phyloP scores from a whole-genome alignment of 2,329 filamentous ascomycete species.

The Tolypocladium paradoxum region DNA sequence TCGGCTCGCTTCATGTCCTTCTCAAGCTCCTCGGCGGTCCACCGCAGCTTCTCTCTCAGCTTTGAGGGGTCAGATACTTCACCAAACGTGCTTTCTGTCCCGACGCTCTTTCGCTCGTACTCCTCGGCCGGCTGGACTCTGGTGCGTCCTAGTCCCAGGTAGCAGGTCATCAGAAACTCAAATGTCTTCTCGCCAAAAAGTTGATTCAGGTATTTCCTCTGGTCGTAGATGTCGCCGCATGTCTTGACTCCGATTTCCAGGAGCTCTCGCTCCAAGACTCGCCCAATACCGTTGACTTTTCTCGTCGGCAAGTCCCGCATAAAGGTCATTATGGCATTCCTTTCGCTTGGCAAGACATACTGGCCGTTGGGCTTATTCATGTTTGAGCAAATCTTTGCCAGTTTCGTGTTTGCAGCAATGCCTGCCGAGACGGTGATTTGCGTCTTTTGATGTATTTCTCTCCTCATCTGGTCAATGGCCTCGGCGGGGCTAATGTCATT shows the following conservation, averaged over 20 bases:
- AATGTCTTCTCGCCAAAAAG: slow-evolving; percentile 90
- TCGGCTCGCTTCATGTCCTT: slow-evolving; percentile 70
- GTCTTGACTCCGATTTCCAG: slow-evolving; percentile 78
- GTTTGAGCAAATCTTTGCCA: slow-evolving; percentile 94
- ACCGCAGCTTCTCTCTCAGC: slow-evolving; percentile 67
- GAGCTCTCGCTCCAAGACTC: slow-evolving; percentile 86
- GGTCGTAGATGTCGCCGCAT: slow-evolving; percentile 74
- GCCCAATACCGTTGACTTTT: slow-evolving; percentile 90
- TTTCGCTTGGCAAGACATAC: slow-evolving; percentile 62
- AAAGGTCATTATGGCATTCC: slow-evolving; percentile 68
- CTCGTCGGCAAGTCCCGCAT: slow-evolving; percentile 75
- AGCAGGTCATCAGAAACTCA: slow-evolving; percentile 72
- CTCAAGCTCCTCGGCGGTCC: slow-evolving; percentile 75
- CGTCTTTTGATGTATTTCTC: slow-evolving; percentile 63
- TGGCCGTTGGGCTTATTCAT: slow-evolving; percentile 96
- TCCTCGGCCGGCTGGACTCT: slow-evolving; percentile 77
- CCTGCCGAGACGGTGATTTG: slow-evolving; percentile 87
- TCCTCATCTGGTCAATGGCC: slow-evolving; percentile 66
- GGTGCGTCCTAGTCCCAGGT: slow-evolving; percentile 79
- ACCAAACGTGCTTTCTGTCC: slow-evolving; percentile 83
- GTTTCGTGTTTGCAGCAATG: slow-evolving; percentile 83
- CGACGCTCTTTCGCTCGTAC: slow-evolving; percentile 85
- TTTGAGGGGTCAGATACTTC: slow-evolving; percentile 61
- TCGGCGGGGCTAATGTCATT: slow-evolving; percentile 60
- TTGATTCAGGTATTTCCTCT: slow-evolving; percentile 61